Conservation (phyloP, 2,329 filamentous ascomycete species). For the Trichoderma cornu-damae region DNA sequence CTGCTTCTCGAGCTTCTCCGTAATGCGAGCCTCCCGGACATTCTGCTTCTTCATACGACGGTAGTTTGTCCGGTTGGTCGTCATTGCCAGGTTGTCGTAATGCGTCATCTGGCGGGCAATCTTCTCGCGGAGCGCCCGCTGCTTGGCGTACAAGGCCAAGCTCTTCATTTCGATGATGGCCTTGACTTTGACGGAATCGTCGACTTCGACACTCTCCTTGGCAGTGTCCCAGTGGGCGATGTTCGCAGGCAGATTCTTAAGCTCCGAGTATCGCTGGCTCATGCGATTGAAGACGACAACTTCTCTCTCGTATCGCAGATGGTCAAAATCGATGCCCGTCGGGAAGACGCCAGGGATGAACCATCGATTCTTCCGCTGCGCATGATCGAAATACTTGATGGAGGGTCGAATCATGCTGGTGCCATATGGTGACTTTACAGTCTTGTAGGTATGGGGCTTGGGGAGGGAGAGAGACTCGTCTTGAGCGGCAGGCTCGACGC, state of each 20-base stretch:
- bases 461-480: constrained; percentile 31
- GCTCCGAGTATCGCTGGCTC: constrained; percentile 73
- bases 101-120: constrained; percentile 90
- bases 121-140: constrained; percentile 77
- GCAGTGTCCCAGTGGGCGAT: constrained; percentile 80
- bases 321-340: constrained; percentile 79
- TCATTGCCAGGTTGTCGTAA: constrained; percentile 95
- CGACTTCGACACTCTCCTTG: constrained; percentile 60
- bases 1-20: constrained; percentile 98
- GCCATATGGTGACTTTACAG: constrained; percentile 68
- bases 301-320: constrained; percentile 80
- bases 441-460: constrained; percentile 58
- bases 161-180: constrained; percentile 95
- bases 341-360: constrained; percentile 87
- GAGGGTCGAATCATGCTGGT: constrained; percentile 46
- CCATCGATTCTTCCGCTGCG: constrained; percentile 66
- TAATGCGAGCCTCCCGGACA: constrained; percentile 89
- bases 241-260: constrained; percentile 79
- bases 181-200: constrained; percentile 80
- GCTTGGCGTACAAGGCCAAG: constrained; percentile 79
- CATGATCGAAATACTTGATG: constrained; percentile 78
- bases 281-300: constrained; percentile 87
- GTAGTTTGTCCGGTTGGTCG: constrained; percentile 85
- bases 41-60: constrained; percentile 97
- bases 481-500: constrained; percentile 32